These are phyloP conservation scores for Enterospora canceri DNA, from an alignment of 371 early-diverging fungal genomes.

Conservation along the genomic window DNA sequence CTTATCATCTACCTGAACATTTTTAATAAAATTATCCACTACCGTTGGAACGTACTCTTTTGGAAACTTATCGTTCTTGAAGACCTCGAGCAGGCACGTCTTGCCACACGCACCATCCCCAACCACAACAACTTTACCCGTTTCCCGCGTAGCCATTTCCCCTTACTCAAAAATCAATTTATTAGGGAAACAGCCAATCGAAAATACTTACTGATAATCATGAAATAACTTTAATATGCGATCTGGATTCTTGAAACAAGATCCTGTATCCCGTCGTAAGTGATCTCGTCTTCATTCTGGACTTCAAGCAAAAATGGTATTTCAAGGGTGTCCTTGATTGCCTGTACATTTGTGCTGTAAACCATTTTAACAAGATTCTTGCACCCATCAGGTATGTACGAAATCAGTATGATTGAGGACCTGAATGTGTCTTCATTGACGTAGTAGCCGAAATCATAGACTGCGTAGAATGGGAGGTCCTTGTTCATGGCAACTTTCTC, in stretches of 20 bases:
- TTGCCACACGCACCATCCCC: constrained; percentile 59
- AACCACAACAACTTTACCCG: constrained; percentile 57
- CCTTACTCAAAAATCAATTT: background rate
- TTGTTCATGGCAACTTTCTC: background rate
- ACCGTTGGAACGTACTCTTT: constrained; percentile 58
- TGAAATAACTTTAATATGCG: background rate
- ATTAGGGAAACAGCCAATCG: background rate
- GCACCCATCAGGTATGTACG: background rate
- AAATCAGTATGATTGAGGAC: background rate
- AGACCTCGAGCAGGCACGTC: constrained; percentile 58
- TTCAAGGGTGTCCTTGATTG: background rate
- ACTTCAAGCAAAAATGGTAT: background rate
- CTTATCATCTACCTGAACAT: constrained; percentile 30
- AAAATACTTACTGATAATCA: background rate
- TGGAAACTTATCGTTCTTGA: constrained; percentile 56
- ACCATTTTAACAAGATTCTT: background rate
- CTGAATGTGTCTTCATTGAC: background rate
- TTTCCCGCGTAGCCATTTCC: constrained; percentile 8
- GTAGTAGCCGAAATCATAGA: constrained; percentile 2
- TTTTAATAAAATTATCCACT: constrained; percentile 57
- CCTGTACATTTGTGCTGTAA: background rate
- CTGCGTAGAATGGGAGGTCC: background rate
- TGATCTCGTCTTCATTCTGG: background rate
- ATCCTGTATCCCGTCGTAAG: background rate
- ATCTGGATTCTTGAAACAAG: background rate